Percentiles rank a stretch among this genome's conserved stretches.
Conservation (phyloP, 306 rosid species). For the Macrotyloma uniflorum region DNA sequence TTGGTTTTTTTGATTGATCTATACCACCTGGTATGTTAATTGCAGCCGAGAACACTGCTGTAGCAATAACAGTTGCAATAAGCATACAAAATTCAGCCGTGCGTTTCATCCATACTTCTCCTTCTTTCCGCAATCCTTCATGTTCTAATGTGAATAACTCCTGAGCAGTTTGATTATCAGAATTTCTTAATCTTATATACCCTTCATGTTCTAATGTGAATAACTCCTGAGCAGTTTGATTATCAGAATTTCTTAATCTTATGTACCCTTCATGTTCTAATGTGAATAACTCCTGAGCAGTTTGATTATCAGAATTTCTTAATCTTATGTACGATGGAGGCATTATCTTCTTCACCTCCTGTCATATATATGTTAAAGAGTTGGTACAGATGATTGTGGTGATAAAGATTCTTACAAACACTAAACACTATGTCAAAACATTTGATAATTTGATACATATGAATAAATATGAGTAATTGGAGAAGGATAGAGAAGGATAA, state of each 20-base stretch:
- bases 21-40: conserved; percentile 44
- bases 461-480: too few species aligned
- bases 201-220: conserved; percentile 42
- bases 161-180: too few species aligned
- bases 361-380: neutral
- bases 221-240: conserved; percentile 41
- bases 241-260: conserved; percentile 19
- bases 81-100: conserved; percentile 47
- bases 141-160: conserved; percentile 48
- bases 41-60: conserved; percentile 46
- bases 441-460: too few species aligned
- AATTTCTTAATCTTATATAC: too few species aligned
- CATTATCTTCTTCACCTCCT: conserved; percentile 57
- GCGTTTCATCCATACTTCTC: conserved; percentile 52
- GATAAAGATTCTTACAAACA: too few species aligned
- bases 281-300: conserved; percentile 49
- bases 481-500: too few species aligned
- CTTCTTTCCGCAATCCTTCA: neutral
- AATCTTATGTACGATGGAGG: conserved; percentile 13
- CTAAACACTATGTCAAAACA: too few species aligned
- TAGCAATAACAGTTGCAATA: conserved; percentile 45
- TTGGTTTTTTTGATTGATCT: conserved; percentile 4
- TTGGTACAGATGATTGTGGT: neutral
- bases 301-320: conserved; percentile 16
- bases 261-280: conserved; percentile 35